Evolutionary conservation across 176 grass and related monocot genomes (phyloP).

Genomic region (Musa itinerans): DNA sequence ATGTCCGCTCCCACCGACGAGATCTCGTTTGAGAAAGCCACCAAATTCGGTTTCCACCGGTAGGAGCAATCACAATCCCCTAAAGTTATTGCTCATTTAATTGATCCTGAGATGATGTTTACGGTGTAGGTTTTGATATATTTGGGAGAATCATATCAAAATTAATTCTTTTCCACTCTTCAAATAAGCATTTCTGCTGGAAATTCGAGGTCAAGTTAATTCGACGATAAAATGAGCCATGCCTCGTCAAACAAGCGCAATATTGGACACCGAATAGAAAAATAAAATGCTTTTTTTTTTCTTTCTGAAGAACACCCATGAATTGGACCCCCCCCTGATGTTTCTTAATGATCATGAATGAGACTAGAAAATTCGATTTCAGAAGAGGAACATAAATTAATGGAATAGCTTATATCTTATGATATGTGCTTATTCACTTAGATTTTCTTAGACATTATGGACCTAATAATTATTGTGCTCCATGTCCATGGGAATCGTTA

Average conservation of each 20-base stretch:
- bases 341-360: too few species aligned
- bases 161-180: too few species aligned
- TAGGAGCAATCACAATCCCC: neutral
- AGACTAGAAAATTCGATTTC: too few species aligned
- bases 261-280: neutral
- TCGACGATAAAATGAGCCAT: neutral
- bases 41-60: constrained; percentile 78
- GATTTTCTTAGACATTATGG: neutral
- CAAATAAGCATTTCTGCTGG: neutral
- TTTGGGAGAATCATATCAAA: too few species aligned
- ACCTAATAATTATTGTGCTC: neutral
- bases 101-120: too few species aligned
- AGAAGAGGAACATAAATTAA: too few species aligned
- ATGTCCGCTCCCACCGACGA: constrained; percentile 68
- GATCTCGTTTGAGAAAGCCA: constrained; percentile 71
- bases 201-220: neutral
- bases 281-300: neutral
- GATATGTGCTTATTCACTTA: too few species aligned
- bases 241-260: neutral
- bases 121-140: too few species aligned
- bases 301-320: neutral
- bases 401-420: too few species aligned
- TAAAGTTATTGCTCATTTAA: too few species aligned
- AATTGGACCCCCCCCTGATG: neutral
- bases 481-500: too few species aligned